Conservation (phyloP, 73 alveolate genomes). For the Diophrys appendiculata region DNA sequence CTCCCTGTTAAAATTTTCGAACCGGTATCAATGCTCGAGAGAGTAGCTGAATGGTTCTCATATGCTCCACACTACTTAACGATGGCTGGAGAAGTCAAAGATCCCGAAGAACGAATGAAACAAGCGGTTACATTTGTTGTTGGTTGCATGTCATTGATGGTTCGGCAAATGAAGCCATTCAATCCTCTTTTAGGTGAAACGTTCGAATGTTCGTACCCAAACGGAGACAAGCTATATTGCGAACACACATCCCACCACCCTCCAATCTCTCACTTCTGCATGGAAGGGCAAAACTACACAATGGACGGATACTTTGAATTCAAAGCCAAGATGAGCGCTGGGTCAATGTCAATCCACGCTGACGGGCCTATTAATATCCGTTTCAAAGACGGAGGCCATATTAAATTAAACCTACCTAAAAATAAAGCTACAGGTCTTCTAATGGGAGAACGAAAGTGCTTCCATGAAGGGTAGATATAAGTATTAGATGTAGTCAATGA, state of each 20-base stretch:
- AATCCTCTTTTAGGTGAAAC: constrained; percentile 86
- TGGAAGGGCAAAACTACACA: too few species aligned
- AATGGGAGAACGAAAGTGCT: constrained; percentile 29
- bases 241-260: constrained; percentile 85
- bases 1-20: constrained; percentile 86
- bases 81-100: constrained; percentile 53
- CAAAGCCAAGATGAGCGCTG: constrained; percentile 59
- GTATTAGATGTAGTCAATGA: constrained; percentile 49
- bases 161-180: constrained; percentile 67
- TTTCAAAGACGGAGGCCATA: constrained; percentile 35
- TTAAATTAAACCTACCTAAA: constrained; percentile 35
- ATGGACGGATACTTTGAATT: too few species aligned
- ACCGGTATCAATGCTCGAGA: constrained; percentile 67
- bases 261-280: constrained; percentile 46
- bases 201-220: constrained; percentile 56
- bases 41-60: constrained; percentile 72
- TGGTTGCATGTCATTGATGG: constrained; percentile 71
- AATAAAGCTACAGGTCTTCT: constrained; percentile 41
- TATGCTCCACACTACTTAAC: constrained; percentile 66
- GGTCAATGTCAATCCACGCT: constrained; percentile 46
- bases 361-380: constrained; percentile 52
- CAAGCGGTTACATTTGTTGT: constrained; percentile 64
- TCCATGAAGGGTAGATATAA: constrained; percentile 36
- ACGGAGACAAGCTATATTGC: constrained; percentile 57
- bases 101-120: constrained; percentile 81